Base-by-base conservation (phyloP, 2,329 filamentous ascomycete genomes). In the Ascochyta koolunga region DNA sequence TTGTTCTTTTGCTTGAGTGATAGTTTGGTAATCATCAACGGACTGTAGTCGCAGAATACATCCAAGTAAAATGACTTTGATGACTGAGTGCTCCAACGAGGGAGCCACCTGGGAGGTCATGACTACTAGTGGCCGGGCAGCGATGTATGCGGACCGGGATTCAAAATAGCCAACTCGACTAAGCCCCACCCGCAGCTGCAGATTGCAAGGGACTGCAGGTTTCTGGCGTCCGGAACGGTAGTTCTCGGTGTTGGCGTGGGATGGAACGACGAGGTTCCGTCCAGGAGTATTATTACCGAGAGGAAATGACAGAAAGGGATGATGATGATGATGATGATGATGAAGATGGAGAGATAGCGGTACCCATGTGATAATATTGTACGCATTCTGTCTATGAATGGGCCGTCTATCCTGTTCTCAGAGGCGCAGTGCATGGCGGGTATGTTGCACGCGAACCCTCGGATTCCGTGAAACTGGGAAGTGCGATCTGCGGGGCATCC, bases 41-140 rank as follows among this genome's bases (percentile, higher is more conserved):
- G 43, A 47, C 16, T 49, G 50, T 31, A 51, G 16, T 19, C 33
- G 55, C 46, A 49, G 36, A 22, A 58, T 50, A 36, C 51, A 41
- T 42, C 29, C 54, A 48, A 56, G 45, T 22, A 52, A 44, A 37
- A 42, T 33, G 36, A 54, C 29, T 44, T 52, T 56, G 50, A 50
- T 54, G 54, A 55, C 39, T 41, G 52, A 50, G 50, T 38, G 44
- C 41, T 53, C 47, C 51, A 46, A 49, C 49, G 51, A 47, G 48
- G 37, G 35, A 32, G 45, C 32, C 58, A 39, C 42, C 43, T 60
- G 49, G 33, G 42, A 56, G 21, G 41, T 54, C 61, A 65, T 55
- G 41, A 54, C 51, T 50, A 50, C 31, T 40, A 50, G 48, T 58
- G 49, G 57, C 58, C 57, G 60, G 53, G 54, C 60, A 61, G 44